Evolutionary conservation across 2,329 filamentous ascomycete species (phyloP).

Genomic region (Calycina marina): DNA sequence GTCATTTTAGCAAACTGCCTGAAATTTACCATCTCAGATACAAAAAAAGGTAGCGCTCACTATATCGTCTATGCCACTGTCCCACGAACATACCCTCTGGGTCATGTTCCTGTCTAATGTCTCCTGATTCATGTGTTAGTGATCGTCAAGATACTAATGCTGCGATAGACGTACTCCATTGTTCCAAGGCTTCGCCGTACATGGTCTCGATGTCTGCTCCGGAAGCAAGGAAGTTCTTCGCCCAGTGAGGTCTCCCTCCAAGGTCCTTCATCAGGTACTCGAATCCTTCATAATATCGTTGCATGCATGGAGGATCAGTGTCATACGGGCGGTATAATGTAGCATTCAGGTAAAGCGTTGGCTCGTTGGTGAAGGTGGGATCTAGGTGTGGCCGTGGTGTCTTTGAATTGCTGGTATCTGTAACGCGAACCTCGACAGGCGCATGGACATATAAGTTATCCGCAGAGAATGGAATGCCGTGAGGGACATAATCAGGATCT

Average conservation of each 20-base stretch:
- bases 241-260: constrained; percentile 76
- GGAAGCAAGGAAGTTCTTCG: constrained; percentile 67
- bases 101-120: constrained; percentile 55
- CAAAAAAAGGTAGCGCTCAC: background rate
- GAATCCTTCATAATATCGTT: constrained; percentile 76
- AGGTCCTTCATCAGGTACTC: constrained; percentile 83
- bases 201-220: constrained; percentile 47
- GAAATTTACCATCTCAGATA: background rate
- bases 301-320: constrained; percentile 59
- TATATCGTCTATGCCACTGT: constrained; percentile 28
- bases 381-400: constrained; percentile 50
- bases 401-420: constrained; percentile 42
- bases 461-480: constrained; percentile 67
- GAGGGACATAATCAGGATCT: constrained; percentile 47
- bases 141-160: too few species aligned
- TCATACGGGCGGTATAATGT: constrained; percentile 76
- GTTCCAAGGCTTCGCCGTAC: constrained; percentile 52
- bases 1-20: too few species aligned
- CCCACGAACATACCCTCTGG: constrained; percentile 80
- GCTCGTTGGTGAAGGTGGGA: constrained; percentile 50
- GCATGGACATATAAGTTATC: constrained; percentile 71
- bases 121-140: too few species aligned
- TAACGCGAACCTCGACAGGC: constrained; percentile 82
- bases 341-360: constrained; percentile 79
- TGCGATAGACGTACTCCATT: too few species aligned